Evolutionary conservation across 257 asterid genomes (phyloP).

Genomic region (Solanum tarijense): DNA sequence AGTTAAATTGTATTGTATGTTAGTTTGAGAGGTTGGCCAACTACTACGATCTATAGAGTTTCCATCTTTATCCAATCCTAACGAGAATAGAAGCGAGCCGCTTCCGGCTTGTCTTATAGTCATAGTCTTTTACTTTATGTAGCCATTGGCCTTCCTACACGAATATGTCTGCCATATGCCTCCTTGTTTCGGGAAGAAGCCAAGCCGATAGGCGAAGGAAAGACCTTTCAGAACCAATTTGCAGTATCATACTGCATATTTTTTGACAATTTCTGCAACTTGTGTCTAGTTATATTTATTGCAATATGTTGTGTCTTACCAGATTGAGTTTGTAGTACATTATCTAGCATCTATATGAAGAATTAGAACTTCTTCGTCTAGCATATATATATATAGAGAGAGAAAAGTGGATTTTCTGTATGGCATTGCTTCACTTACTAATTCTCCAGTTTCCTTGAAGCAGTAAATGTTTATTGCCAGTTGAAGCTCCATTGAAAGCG

Average conservation of each 20-base stretch:
- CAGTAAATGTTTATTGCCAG: slow-evolving; percentile 32
- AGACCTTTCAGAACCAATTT: neutral
- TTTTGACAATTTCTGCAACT: neutral
- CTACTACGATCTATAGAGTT: neutral
- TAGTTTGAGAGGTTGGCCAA: neutral
- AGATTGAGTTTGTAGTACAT: neutral
- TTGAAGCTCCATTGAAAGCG: slow-evolving; percentile 65
- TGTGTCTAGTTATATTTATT: neutral
- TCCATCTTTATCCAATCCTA: neutral
- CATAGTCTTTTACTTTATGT: neutral
- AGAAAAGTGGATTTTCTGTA: neutral
- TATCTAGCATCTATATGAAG: neutral
- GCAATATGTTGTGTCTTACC: neutral
- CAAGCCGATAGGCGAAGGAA: neutral
- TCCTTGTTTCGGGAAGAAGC: neutral
- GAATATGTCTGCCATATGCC: neutral
- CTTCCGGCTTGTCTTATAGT: neutral
- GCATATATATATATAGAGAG: neutral
- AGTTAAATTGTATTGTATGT: neutral
- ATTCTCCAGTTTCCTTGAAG: slow-evolving; percentile 2
- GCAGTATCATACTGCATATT: neutral
- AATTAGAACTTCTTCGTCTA: neutral
- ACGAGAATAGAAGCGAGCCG: neutral
- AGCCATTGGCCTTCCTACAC: neutral
- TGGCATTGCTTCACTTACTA: neutral